These are phyloP conservation scores for Xylaria sp. DNA, from an alignment of 2,329 filamentous ascomycete species.

Conservation along the genomic window DNA sequence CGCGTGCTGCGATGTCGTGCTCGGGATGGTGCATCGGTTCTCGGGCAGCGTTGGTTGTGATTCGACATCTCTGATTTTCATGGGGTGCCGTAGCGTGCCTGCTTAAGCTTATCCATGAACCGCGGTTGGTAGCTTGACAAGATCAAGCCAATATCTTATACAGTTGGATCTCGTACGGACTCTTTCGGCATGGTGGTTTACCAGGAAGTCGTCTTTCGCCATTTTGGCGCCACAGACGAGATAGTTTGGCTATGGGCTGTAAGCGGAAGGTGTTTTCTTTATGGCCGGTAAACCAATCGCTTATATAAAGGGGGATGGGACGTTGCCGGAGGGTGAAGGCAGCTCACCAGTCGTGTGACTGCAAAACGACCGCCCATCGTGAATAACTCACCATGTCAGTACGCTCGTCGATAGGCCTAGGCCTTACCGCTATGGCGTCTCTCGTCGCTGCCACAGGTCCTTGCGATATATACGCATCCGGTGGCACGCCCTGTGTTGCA, in stretches of 20 bases:
- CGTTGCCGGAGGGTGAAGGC: neutral
- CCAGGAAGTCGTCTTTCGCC: neutral
- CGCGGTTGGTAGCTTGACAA: neutral
- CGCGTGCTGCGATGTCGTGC: slow-evolving; percentile 13
- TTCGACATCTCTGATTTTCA: neutral
- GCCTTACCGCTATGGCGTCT: slow-evolving; percentile 20
- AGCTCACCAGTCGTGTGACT: neutral
- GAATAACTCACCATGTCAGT: neutral
- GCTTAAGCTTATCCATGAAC: neutral
- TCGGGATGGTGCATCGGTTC: slow-evolving; percentile 17
- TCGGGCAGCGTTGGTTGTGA: slow-evolving; percentile 9
- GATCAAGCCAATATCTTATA: neutral
- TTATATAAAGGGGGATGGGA: neutral
- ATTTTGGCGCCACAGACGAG: neutral
- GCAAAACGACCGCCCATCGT: neutral
- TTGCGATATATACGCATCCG: slow-evolving; percentile 70
- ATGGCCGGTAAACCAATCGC: neutral
- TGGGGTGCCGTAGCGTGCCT: neutral
- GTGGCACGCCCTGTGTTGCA: slow-evolving; percentile 70
- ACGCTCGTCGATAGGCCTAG: slow-evolving; percentile 6
- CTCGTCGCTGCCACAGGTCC: slow-evolving; percentile 59
- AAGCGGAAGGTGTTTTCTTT: slow-evolving; percentile 3
- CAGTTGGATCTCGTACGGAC: neutral
- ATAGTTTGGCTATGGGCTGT: neutral
- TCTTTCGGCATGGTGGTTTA: neutral